These are phyloP conservation scores for Exophiala spinifera DNA, from an alignment of 2,329 filamentous ascomycete species.

Conservation along the genomic window DNA sequence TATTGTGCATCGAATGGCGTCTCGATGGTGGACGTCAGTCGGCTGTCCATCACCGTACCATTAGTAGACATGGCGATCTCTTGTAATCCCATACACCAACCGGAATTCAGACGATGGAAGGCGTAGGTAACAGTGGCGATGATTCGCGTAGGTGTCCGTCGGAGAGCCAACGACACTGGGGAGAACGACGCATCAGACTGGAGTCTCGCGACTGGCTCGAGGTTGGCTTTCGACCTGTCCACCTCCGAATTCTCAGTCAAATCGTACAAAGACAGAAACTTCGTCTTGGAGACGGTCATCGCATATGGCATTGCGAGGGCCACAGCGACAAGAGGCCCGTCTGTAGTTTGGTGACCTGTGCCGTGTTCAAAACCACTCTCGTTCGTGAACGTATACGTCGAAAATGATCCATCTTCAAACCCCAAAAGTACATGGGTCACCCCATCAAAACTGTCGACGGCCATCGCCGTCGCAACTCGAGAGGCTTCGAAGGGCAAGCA, in stretches of 20 bases:
- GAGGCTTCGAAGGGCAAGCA: conserved; percentile 34
- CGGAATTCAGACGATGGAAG: conserved; percentile 69
- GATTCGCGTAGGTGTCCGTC: conserved; percentile 58
- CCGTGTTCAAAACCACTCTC: conserved; percentile 25
- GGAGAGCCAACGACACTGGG: conserved; percentile 78
- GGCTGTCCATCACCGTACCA: conserved; percentile 18
- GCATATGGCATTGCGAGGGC: conserved; percentile 73
- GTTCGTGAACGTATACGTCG: conserved; percentile 57
- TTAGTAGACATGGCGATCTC: conserved; percentile 58
- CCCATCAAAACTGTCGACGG: conserved; percentile 55
- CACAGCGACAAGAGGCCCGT: conserved; percentile 64
- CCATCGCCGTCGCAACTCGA: conserved; percentile 58
- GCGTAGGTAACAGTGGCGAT: conserved; percentile 84
- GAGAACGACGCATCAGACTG: conserved; percentile 73
- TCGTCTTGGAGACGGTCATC: conserved; percentile 71
- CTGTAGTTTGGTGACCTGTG: conserved; percentile 55
- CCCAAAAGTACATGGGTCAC: conserved; percentile 63
- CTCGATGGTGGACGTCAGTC: conserved; percentile 27
- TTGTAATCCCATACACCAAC: conserved; percentile 90
- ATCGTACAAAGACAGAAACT: conserved; percentile 72
- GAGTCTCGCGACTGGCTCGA: conserved; percentile 14
- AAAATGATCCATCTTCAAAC: conserved; percentile 69
- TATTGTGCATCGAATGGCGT: conserved; percentile 10
- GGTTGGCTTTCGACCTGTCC: background rate
- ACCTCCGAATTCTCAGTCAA: conserved; percentile 57